Conservation (phyloP, 1,284 basidiomycete species). For the Sanghuangporus sanghuang region DNA sequence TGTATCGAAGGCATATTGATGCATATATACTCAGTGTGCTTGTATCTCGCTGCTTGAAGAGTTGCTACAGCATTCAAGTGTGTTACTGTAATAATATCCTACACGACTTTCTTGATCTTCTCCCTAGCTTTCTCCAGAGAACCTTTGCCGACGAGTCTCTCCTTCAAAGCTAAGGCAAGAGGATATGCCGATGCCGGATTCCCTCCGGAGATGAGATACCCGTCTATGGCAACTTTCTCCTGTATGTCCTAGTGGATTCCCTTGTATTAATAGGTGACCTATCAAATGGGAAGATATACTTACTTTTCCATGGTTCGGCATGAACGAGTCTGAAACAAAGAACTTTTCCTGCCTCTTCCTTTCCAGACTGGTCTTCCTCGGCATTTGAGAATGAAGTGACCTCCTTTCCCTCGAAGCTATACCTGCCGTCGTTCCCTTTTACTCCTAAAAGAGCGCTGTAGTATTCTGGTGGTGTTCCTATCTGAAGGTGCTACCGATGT, state of each 20-base stretch:
- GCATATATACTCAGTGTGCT: no score
- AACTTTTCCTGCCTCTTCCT: no score
- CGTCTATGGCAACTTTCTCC: conserved; percentile 42
- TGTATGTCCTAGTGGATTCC: conserved; percentile 6
- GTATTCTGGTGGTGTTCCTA: no score
- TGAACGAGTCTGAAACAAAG: conserved; percentile 57
- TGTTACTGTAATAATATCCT: background rate
- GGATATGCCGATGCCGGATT: conserved; percentile 61
- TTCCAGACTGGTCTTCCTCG: conserved; percentile 54
- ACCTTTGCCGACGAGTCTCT: conserved; percentile 19
- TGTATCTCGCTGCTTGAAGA: no score
- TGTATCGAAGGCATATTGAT: no score
- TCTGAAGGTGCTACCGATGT: no score
- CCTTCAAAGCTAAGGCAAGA: conserved; percentile 45
- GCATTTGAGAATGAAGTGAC: conserved; percentile 68
- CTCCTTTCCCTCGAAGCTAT: conserved; percentile 57
- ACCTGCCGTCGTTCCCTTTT: conserved; percentile 48
- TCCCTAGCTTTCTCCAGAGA: background rate
- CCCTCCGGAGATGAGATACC: conserved; percentile 58
- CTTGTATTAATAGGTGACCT: background rate
- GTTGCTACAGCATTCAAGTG: background rate
- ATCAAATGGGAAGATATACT: conserved; percentile 35
- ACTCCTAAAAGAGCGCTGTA: conserved; percentile 56
- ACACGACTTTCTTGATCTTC: background rate
- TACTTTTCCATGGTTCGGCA: conserved; percentile 45